Evolutionary conservation across 371 early-diverging fungal species (phyloP).

Genomic region (Cladochytrium tenue): DNA sequence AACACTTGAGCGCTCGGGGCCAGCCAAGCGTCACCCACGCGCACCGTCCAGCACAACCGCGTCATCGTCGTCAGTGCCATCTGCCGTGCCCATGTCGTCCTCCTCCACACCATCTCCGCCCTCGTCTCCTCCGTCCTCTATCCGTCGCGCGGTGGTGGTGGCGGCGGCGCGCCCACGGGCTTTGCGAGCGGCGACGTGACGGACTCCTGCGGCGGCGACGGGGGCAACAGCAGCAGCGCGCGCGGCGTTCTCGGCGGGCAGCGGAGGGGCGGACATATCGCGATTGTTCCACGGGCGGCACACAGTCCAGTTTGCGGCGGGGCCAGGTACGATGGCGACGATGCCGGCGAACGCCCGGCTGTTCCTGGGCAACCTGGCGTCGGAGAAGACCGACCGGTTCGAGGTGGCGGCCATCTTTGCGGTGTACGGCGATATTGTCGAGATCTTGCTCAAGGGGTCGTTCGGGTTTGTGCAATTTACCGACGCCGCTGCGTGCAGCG

Average conservation of each 20-base stretch:
- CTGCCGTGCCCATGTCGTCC: no score
- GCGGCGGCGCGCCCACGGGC: no score
- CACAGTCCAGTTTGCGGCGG: conserved; percentile 29
- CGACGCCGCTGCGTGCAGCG: conserved; percentile 29
- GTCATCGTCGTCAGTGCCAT: no score
- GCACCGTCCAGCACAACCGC: no score
- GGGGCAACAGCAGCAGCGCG: conserved; percentile 12
- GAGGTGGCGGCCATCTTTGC: conserved; percentile 49
- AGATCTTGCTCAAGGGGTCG: conserved; percentile 41
- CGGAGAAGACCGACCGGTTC: conserved; percentile 35
- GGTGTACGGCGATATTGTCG: conserved; percentile 47
- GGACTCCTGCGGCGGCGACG: conserved; percentile 11
- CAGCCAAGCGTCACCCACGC: no score
- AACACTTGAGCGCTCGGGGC: no score
- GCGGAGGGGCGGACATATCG: conserved; percentile 10
- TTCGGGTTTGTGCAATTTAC: conserved; percentile 55
- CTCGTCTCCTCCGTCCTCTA: no score
- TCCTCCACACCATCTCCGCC: no score
- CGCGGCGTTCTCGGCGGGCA: conserved; percentile 1
- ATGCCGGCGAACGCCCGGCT: conserved; percentile 38
- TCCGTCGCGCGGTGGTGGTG: no score
- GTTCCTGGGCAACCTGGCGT: conserved; percentile 49
- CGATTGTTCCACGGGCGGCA: conserved; percentile 34
- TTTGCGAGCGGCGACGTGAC: no score
- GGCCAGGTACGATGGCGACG: conserved; percentile 20